Percentiles rank a stretch among this genome's conserved stretches.
phyloP scores from a whole-genome alignment of 371 early-diverging fungal species.

The Mortierella sp. region DNA sequence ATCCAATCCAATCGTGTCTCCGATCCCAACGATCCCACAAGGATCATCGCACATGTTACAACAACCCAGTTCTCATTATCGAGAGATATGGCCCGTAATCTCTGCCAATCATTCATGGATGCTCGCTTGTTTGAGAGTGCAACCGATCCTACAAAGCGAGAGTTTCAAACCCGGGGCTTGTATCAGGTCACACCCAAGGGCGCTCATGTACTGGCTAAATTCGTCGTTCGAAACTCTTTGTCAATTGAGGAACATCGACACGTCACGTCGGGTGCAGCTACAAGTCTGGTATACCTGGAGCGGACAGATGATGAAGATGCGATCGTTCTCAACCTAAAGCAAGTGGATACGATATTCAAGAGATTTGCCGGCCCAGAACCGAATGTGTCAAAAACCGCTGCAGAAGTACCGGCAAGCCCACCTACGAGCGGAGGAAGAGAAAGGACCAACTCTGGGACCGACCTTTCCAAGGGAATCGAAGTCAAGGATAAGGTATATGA shows the following conservation, averaged over 20 bases:
- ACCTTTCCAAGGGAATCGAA: constrained; percentile 52
- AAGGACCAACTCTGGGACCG: constrained; percentile 13
- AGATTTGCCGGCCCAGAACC: constrained; percentile 53
- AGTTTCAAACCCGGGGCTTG: constrained; percentile 64
- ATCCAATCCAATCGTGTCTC: constrained; percentile 63
- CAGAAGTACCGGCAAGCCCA: background rate
- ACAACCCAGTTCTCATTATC: constrained; percentile 69
- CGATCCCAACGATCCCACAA: constrained; percentile 69
- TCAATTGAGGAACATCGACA: constrained; percentile 34
- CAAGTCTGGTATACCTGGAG: constrained; percentile 42
- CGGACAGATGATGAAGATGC: constrained; percentile 52
- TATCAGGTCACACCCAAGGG: constrained; percentile 73
- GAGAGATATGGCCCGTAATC: constrained; percentile 70
- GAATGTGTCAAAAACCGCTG: constrained; percentile 15
- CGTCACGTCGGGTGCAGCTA: constrained; percentile 33
- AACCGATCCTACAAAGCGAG: constrained; percentile 60
- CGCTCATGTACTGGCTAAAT: constrained; percentile 62
- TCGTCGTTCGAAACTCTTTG: constrained; percentile 48
- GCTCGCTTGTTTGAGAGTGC: constrained; percentile 67
- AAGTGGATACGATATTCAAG: constrained; percentile 48
- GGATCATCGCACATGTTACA: constrained; percentile 65
- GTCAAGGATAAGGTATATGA: constrained; percentile 49
- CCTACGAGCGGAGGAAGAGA: constrained; percentile 17
- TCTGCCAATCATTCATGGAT: constrained; percentile 72
- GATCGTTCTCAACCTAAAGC: constrained; percentile 31